Percentiles rank a stretch among this genome's conserved stretches.
Conservation (phyloP, 805 yeast genomes). For the Sungouiozyma intestinalis region DNA sequence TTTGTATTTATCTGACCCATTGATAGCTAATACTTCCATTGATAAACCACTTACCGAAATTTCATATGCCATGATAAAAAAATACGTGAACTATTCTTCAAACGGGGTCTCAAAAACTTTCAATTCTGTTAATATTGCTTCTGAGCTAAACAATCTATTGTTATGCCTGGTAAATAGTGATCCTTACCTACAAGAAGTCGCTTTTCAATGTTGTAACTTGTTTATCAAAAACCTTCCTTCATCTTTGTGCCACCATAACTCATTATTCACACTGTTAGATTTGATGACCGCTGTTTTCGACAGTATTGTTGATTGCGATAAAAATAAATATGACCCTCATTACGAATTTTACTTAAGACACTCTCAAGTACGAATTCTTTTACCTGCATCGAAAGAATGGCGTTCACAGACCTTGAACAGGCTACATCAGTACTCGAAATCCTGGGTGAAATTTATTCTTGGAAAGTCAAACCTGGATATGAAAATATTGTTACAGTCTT, state of each 20-base stretch:
- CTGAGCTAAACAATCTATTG: conserved; percentile 59
- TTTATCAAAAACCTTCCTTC: conserved; percentile 63
- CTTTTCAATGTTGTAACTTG: conserved; percentile 64
- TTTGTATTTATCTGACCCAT: conserved; percentile 78
- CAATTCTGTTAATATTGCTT: conserved; percentile 48
- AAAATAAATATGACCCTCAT: conserved; percentile 78
- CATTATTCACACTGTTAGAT: conserved; percentile 74
- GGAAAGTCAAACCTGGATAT: conserved; percentile 58
- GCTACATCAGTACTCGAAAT: conserved; percentile 46
- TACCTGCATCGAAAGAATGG: conserved; percentile 69
- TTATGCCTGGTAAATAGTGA: conserved; percentile 71
- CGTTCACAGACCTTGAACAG: conserved; percentile 55
- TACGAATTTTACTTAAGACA: conserved; percentile 44
- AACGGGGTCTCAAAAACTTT: conserved; percentile 46
- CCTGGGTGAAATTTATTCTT: conserved; percentile 58
- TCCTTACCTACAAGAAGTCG: conserved; percentile 62
- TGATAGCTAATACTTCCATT: conserved; percentile 56
- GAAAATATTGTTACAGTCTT: conserved; percentile 68
- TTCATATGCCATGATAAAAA: conserved; percentile 47
- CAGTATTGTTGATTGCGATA: conserved; percentile 73
- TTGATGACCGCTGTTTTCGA: conserved; percentile 66
- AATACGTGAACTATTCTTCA: conserved; percentile 43
- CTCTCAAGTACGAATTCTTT: conserved; percentile 27
- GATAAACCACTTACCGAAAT: conserved; percentile 59
- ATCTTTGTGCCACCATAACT: conserved; percentile 59